Evolutionary conservation across 257 asterid genomes (phyloP), one percentile per base, ranked within the genome.

Genomic region (Euphrasia confusa): DNA sequence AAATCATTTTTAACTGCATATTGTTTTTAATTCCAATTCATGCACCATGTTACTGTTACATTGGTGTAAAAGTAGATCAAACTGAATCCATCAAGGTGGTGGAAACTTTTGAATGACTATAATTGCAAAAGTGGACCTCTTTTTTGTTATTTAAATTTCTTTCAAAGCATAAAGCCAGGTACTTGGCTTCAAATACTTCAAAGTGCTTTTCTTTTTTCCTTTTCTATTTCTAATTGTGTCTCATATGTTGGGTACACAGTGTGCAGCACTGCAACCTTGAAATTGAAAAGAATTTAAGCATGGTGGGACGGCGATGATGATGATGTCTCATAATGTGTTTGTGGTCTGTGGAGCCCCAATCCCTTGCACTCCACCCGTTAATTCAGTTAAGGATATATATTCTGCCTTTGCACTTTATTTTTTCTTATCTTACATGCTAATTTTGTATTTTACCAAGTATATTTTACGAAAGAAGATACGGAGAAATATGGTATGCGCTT

Each of bases 281-380:
- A 37, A 56, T 53, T 65, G 65, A 35, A 45, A 54, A 62, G 57
- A 47, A 15, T 33, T 52, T 55, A 50, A 7, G 17, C 18, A 50
- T 50, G 28, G 54, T 39, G 54, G 56, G 61, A 14, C 21, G 53
- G 47, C 11, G 66, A 48, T 54, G 70, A 72, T 54, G 56, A 50
- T 61, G 61, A 45, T 64, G 58, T 65, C 65, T 18, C 55, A n/a
- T 61, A 26, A 40, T n/a, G 42, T 37, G 10, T 37, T 26, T 18
- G 30, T 50, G 65, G 10, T 37, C 27, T 18, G 30, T 50, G 65
- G 64, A 61, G 67, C 76, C 69, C 55, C 63, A 13, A 61, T 56
- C 56, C 57, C 50, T 65, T 50, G 60, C 49, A 24, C 61, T 27
- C 63, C 56, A 35, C 40, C 42, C 42, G 42, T 7, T 37, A 1